Base-by-base conservation (phyloP, 192 early-diverging fungal species). In the Globomyces pollinis-pini region DNA sequence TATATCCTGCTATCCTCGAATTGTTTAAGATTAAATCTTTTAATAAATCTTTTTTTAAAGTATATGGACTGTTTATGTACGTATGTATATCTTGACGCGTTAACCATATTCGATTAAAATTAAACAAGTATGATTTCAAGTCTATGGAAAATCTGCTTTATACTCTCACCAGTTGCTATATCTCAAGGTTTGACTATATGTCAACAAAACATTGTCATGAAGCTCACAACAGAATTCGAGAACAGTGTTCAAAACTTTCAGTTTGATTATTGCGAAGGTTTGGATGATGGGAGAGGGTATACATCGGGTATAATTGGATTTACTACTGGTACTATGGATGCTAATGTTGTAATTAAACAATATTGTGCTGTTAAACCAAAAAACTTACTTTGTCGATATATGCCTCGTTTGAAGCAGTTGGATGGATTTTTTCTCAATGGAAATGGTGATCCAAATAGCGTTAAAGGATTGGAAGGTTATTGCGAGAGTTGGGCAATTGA, bases 251-350 rank as follows among this genome's bases (percentile, higher is more conserved):
- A 42, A 0, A 9, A 61, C 35, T 72, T 76, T 41, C 31, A 67
- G 35, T 79, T 68, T 45, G 69, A 66, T 21, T 71, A 69, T 38
- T 74, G 67, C 62, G 56, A 63, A 24, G 36, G 71, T 31, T 61
- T 75, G 23, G 9, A 57, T 0, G 64, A 72, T 42, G 68, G 68
- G 18, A 57, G 73, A 20, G 78, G 70, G 9, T 80, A 62, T 36
- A 68, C 72, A 11, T 65, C 59, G 23, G 78, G 78, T 18, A 73
- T 80, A 47, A 73, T 72, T 2, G 73, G 72, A 1, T 80, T 80
- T 61, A 73, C 69, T 34, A 71, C 78, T 4, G 72, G 66, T 23
- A 81, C 79, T 2, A 54, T 42, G 28, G 79, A 81, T 39, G 79
- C 71, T 0, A 70, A 67, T 66, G 15, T 62, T n/a, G 71, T 81